Conservation (phyloP, 23 red algal species). For the Pyropia yezoensis region DNA sequence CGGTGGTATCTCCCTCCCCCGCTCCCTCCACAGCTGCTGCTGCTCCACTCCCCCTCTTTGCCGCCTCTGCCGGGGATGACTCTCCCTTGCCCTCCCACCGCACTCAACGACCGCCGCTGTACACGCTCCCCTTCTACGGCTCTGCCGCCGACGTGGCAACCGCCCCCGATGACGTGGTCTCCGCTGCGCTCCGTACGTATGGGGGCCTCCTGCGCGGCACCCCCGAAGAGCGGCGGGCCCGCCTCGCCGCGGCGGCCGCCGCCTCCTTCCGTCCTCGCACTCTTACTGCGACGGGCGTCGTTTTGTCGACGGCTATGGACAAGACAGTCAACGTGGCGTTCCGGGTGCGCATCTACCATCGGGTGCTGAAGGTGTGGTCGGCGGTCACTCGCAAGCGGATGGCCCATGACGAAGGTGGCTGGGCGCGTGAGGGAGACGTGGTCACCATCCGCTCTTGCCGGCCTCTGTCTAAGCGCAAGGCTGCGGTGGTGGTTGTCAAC, state of each 20-base stretch:
- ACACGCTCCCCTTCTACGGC: constrained; percentile 63
- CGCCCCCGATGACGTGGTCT: constrained; percentile 18
- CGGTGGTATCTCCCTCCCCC: no score
- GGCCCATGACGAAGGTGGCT: constrained; percentile 77
- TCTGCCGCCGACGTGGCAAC: constrained; percentile 5
- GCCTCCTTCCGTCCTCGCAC: constrained; percentile 22
- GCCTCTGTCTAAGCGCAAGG: constrained; percentile 58
- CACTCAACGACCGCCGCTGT: constrained; percentile 37
- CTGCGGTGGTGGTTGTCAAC: constrained; percentile 74
- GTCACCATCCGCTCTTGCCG: constrained; percentile 65
- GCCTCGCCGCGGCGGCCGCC: constrained; percentile 26
- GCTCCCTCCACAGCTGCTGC: no score
- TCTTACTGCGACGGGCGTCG: constrained; percentile 54
- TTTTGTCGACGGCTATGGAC: constrained; percentile 58
- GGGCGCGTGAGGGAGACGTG: constrained; percentile 71
- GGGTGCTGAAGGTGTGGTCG: constrained; percentile 37
- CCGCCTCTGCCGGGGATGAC: no score
- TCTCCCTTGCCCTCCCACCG: neutral
- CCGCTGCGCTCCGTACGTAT: constrained; percentile 38
- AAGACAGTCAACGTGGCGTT: constrained; percentile 67
- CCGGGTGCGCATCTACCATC: constrained; percentile 14
- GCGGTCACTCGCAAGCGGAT: constrained; percentile 58
- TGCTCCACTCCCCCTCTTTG: no score
- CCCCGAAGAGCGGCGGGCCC: constrained; percentile 1
- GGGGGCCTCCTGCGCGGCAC: constrained; percentile 49